phyloP scores from a whole-genome alignment of 2,329 filamentous ascomycete species.

The Pseudogymnoascus sp. region DNA sequence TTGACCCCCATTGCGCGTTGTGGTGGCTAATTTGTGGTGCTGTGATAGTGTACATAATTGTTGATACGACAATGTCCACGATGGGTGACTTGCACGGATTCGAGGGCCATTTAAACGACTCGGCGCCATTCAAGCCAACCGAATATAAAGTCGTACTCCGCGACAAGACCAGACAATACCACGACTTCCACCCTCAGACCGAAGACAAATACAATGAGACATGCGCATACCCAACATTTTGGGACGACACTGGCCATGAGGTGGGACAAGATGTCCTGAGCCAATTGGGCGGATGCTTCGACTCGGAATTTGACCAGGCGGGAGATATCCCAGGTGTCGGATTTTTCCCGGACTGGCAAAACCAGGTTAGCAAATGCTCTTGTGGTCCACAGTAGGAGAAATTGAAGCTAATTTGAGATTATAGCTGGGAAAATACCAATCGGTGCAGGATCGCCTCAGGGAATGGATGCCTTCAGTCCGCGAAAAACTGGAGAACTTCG shows the following conservation, averaged over 20 bases:
- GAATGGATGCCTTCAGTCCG: constrained; percentile 54
- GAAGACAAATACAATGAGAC: constrained; percentile 41
- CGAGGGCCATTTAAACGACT: constrained; percentile 48
- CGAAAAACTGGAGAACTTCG: constrained; percentile 50
- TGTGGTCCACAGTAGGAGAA: constrained; percentile 45
- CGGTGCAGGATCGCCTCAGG: constrained; percentile 57
- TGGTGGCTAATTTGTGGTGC: not conserved
- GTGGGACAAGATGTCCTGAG: constrained; percentile 45
- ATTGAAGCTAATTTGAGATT: constrained; percentile 51
- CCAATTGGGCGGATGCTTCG: constrained; percentile 16
- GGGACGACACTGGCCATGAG: constrained; percentile 49
- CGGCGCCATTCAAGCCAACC: constrained; percentile 45
- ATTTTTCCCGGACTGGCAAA: not conserved
- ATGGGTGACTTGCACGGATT: constrained; percentile 59
- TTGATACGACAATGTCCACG: constrained; percentile 60
- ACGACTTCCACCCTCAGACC: constrained; percentile 40
- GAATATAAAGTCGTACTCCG: constrained; percentile 46
- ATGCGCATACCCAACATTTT: constrained; percentile 54
- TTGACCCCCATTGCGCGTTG: not conserved
- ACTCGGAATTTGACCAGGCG: constrained; percentile 53
- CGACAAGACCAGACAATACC: constrained; percentile 50
- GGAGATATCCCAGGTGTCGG: constrained; percentile 36
- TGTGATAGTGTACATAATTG: constrained; percentile 48
- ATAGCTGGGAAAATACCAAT: constrained; percentile 58
- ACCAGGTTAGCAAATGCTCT: not conserved